A percentile compares a stretch with the other conserved stretches of the same genome.
These are phyloP conservation scores for Diutina siamensis DNA, from an alignment of 1,139 yeast genomes.

Conservation along the genomic window DNA sequence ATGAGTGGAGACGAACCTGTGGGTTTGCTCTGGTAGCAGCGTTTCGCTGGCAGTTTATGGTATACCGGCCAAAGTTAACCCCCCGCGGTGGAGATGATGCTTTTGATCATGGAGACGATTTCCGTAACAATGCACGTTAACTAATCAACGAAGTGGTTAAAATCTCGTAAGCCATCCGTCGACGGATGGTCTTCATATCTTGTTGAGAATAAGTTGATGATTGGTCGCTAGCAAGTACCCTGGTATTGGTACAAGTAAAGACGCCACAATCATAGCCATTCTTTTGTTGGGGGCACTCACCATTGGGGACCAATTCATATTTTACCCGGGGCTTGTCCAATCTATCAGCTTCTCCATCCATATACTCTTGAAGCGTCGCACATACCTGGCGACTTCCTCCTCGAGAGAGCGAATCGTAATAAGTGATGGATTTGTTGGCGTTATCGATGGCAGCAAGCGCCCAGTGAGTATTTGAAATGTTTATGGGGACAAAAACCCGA, in stretches of 20 bases:
- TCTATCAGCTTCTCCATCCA: conserved; percentile 45
- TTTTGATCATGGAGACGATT: too few species aligned
- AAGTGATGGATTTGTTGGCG: conserved; percentile 42
- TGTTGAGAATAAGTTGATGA: conserved; percentile 46
- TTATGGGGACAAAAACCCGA: conserved; percentile 71
- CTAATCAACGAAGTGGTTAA: conserved; percentile 15
- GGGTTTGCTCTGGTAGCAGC: too few species aligned
- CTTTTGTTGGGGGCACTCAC: conserved; percentile 68
- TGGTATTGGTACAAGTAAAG: conserved; percentile 73
- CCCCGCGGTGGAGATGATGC: too few species aligned
- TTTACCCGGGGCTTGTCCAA: conserved; percentile 22
- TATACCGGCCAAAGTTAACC: too few species aligned
- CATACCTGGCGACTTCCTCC: conserved; percentile 51
- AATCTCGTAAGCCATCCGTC: conserved; percentile 55
- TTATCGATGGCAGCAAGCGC: conserved; percentile 76
- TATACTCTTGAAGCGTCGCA: conserved; percentile 42
- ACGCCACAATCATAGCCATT: conserved; percentile 97
- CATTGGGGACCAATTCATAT: conserved; percentile 22
- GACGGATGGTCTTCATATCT: conserved; percentile 61
- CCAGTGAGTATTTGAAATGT: conserved; percentile 83
- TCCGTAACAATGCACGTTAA: not conserved
- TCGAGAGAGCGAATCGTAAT: conserved; percentile 63
- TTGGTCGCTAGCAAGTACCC: conserved; percentile 39
- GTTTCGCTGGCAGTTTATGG: too few species aligned
- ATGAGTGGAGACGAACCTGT: too few species aligned